Conservation (phyloP, 1,139 yeast species). For the Sugiyamaella novakii region DNA sequence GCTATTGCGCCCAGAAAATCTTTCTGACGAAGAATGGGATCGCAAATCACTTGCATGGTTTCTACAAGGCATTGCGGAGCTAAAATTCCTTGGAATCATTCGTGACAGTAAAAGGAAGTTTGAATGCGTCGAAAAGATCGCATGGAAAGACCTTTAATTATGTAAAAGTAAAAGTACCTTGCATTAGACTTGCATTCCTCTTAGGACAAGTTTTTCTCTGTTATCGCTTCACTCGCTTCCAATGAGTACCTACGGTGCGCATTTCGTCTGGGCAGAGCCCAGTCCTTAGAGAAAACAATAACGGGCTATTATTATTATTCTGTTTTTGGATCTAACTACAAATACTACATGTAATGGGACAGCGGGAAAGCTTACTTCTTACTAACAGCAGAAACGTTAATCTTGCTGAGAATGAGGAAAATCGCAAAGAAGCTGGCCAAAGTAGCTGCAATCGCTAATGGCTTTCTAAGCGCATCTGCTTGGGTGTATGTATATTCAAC, state of each 20-base stretch:
- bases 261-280: background rate
- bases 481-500: constrained; percentile 64
- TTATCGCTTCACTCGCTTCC: no score
- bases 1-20: constrained; percentile 44
- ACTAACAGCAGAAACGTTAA: constrained; percentile 41
- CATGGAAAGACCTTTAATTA: constrained; percentile 61
- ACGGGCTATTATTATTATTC: no score
- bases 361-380: constrained; percentile 5
- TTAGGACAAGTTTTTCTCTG: no score
- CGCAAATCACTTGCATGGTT: constrained; percentile 56
- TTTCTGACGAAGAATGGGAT: constrained; percentile 52
- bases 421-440: constrained; percentile 64
- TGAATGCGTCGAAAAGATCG: constrained; percentile 58
- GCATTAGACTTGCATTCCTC: no score
- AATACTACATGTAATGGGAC: no score
- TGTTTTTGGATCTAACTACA: no score
- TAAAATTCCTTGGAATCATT: constrained; percentile 56
- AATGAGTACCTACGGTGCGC: no score
- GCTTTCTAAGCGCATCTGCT: constrained; percentile 60
- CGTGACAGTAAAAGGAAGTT: constrained; percentile 52
- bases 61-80: constrained; percentile 58
- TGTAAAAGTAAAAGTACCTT: no score
- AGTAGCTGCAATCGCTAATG: constrained; percentile 65
- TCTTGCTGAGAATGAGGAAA: constrained; percentile 52
- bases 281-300: no score